Conservation (phyloP, 345 rosid genomes). For the Rhodamnia argentea region DNA sequence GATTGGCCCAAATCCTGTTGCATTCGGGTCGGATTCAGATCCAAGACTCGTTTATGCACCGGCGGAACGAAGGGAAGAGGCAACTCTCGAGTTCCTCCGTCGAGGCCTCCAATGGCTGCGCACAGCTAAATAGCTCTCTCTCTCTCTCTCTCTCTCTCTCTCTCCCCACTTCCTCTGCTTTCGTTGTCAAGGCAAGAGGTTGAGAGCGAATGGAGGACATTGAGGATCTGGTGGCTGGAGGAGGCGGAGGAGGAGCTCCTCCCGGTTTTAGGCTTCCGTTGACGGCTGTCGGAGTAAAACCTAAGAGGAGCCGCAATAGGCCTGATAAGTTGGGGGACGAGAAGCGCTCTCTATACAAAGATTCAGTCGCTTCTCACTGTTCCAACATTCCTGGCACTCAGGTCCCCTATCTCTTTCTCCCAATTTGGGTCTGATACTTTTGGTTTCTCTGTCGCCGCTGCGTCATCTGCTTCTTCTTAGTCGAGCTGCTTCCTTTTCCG, state of each 20-base stretch:
- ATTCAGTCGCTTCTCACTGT: conserved; percentile 17
- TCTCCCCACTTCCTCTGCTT: background rate
- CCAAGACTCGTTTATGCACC: background rate
- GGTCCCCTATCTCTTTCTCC: conserved; percentile 21
- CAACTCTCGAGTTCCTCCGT: background rate
- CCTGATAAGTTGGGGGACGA: conserved; percentile 9
- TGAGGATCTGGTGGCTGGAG: conserved; percentile 56
- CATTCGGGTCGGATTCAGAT: background rate
- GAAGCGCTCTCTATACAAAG: conserved; percentile 14
- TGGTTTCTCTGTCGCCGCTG: background rate
- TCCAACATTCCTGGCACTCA: conserved; percentile 70
- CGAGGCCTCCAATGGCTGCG: background rate
- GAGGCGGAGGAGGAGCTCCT: conserved; percentile 42
- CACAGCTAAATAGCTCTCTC: background rate
- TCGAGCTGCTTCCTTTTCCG: background rate
- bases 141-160: background rate
- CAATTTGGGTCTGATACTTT: background rate
- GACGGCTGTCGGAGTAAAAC: conserved; percentile 40
- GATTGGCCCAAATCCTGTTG: background rate
- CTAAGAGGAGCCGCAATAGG: background rate
- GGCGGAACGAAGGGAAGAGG: background rate
- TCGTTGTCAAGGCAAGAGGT: background rate
- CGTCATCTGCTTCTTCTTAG: background rate
- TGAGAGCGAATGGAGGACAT: conserved; percentile 61
- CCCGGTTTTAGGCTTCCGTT: conserved; percentile 69